phyloP scores from a whole-genome alignment of 208 protist genomes.

The Trypanosoma brucei region DNA sequence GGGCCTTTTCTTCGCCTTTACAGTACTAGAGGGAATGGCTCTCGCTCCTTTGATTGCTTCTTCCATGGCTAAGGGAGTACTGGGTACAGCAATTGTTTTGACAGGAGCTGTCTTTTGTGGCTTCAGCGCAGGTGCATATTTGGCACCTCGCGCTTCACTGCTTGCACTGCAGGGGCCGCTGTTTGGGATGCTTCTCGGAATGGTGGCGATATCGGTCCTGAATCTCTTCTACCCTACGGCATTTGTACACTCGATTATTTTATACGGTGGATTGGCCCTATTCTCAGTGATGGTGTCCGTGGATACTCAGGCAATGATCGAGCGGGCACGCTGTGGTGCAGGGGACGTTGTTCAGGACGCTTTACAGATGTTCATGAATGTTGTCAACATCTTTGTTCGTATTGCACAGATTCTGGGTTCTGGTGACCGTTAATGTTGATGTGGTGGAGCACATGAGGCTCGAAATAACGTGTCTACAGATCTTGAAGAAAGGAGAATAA shows the following conservation, averaged over 20 bases:
- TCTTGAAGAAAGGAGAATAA: too few species aligned
- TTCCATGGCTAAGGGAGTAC: conserved; percentile 73
- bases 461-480: background rate
- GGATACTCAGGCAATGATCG: conserved; percentile 89
- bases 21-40: conserved; percentile 79
- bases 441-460: background rate
- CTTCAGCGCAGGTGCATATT: conserved; percentile 81
- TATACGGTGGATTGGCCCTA: conserved; percentile 85
- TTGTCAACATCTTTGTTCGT: conserved; percentile 87
- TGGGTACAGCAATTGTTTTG: conserved; percentile 72
- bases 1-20: conserved; percentile 74
- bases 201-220: conserved; percentile 76
- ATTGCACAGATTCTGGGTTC: conserved; percentile 82
- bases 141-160: conserved; percentile 71
- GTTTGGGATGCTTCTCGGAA: conserved; percentile 78
- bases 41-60: conserved; percentile 72
- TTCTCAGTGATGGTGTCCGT: conserved; percentile 79
- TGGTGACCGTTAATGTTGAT: conserved; percentile 20
- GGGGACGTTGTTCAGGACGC: conserved; percentile 83
- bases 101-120: conserved; percentile 81
- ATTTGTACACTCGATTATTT: conserved; percentile 74
- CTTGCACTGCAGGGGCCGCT: conserved; percentile 83
- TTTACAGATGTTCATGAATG: conserved; percentile 79
- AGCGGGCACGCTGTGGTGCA: conserved; percentile 75
- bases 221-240: conserved; percentile 86